Evolutionary conservation across 352 stramenopile genomes (phyloP), one percentile per base, ranked within the genome.

Genomic region (Globisporangium rhizosaccharum): DNA sequence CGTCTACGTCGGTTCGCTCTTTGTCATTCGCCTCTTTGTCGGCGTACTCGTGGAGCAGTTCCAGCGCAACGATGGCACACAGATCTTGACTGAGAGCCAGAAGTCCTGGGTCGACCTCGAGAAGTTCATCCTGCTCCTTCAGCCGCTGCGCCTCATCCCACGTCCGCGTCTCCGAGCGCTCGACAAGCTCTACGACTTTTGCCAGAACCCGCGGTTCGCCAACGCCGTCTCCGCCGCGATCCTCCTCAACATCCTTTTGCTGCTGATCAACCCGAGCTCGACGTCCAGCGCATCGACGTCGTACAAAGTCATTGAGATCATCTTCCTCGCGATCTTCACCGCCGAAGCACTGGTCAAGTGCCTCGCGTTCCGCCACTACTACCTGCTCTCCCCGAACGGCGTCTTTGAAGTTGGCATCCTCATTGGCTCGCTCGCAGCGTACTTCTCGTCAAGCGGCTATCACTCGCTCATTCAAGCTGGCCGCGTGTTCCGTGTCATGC

Each of bases 41-140:
- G 82, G 82, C 41, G 82, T 92, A 20, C 73, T 92, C 12, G 82
- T 90, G 10, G 82, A 92, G 63, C 79, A 92, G 53, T 92, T 92
- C 67, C 82, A 92, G 53, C 82, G 82, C 42, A 92, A 92, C 62
- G 88, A 90, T 50, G 82, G 82, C 57, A 92, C 82, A 14, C 74
- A 90, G 68, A 88, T 88, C 44, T 68, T 92, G 11, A 92, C 82
- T 0, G 79, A 90, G 59, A 83, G 62, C 45, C 82, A 92, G 53
- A 90, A 90, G 56, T 81, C 75, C 8, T 92, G 82, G 79, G 82
- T 92, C 36, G 82, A 92, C 47, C 65, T 92, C 4, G 82, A 92
- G 53, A 88, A 88, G 59, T 90, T 90, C 53, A 75, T 92, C 23
- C 59, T 92, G 55, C 61, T 90, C 14, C 78, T 92, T 39, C 75